phyloP scores from a whole-genome alignment of 2,329 filamentous ascomycete species.

The Scedosporium apiospermum region DNA sequence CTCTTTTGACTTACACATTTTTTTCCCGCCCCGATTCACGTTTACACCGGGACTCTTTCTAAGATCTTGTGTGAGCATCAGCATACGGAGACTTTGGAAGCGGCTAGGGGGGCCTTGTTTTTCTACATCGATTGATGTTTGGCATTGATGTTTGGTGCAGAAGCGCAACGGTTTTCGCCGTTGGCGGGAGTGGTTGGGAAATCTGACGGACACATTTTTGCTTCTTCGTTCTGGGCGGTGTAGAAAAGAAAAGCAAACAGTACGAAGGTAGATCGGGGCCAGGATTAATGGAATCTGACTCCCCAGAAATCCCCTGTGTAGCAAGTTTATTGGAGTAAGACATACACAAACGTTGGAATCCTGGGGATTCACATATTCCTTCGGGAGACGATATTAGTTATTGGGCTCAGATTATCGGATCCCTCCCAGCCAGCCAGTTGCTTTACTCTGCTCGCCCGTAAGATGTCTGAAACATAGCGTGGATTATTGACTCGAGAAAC shows the following conservation, averaged over 20 bases:
- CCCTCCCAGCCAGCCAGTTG: not conserved
- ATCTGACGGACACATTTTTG: not conserved
- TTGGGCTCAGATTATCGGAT: not conserved
- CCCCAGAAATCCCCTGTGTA: not conserved
- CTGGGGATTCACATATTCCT: not conserved
- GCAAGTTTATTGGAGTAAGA: not conserved
- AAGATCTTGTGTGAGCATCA: too few species aligned
- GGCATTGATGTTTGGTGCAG: not conserved
- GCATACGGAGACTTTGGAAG: not conserved
- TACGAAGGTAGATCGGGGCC: not conserved
- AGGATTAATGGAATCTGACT: not conserved
- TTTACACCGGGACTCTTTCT: too few species aligned
- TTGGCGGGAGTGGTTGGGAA: not conserved
- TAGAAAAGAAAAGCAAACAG: not conserved
- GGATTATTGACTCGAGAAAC: not conserved
- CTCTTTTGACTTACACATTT: too few species aligned
- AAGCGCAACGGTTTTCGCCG: not conserved
- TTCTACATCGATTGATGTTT: not conserved
- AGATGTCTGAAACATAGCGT: not conserved
- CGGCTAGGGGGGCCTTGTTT: not conserved
- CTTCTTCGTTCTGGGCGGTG: not conserved
- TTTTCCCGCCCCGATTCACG: too few species aligned
- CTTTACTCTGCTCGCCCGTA: not conserved
- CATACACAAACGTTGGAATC: not conserved
- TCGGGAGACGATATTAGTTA: not conserved